Evolutionary conservation across 257 asterid genomes (phyloP).

Genomic region (Scutellaria galericulata): DNA sequence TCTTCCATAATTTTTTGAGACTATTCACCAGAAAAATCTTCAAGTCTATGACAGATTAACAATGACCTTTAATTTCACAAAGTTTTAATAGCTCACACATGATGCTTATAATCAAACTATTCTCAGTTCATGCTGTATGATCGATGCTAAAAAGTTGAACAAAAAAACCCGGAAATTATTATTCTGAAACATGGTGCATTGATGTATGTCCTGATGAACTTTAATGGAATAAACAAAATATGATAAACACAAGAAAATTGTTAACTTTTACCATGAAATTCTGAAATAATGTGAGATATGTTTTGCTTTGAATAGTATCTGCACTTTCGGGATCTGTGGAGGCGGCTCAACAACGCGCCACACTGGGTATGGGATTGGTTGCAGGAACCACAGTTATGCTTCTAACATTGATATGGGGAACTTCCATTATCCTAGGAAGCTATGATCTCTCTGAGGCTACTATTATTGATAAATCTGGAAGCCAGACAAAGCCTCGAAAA

Average conservation of each 20-base stretch:
- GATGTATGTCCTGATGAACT: neutral
- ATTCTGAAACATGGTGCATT: no score
- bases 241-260: neutral
- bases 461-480: slow-evolving; percentile 32
- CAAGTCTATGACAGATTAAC: no score
- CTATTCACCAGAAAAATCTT: no score
- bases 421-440: slow-evolving; percentile 57
- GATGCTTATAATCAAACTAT: no score
- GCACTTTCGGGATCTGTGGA: slow-evolving; percentile 49
- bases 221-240: neutral
- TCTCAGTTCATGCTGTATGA: no score
- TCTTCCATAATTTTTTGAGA: no score
- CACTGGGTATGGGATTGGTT: slow-evolving; percentile 66
- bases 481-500: slow-evolving; percentile 20
- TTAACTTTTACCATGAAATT: neutral
- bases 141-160: no score
- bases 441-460: slow-evolving; percentile 48
- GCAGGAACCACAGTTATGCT: slow-evolving; percentile 70
- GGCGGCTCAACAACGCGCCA: slow-evolving; percentile 61
- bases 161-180: no score
- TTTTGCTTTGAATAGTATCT: slow-evolving; percentile 45
- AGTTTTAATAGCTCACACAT: no score
- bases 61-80: no score
- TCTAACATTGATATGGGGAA: slow-evolving; percentile 67
- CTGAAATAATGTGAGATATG: neutral